These are phyloP conservation scores for Neonectria ditissima DNA, from an alignment of 2,329 filamentous ascomycete species.

Conservation along the genomic window DNA sequence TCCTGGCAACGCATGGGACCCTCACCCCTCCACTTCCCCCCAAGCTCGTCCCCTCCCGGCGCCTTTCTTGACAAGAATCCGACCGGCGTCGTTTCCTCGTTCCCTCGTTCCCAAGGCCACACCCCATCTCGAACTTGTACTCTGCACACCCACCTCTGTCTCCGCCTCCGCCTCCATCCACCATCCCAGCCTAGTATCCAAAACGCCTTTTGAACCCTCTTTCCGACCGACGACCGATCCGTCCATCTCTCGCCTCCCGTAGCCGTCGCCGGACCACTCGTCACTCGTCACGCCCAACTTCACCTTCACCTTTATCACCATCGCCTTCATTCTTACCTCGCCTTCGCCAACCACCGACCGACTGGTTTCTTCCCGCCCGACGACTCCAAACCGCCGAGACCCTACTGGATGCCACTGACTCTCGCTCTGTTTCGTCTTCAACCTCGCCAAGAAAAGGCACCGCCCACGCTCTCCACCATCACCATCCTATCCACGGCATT, in stretches of 20 bases:
- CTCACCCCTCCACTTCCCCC: not conserved
- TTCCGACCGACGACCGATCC: conserved; percentile 2
- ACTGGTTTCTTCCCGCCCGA: not conserved
- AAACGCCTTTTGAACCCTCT: conserved; percentile 4
- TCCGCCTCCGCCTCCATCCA: conserved; percentile 1
- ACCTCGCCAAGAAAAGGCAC: not conserved
- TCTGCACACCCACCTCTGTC: conserved; percentile 1
- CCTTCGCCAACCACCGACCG: not conserved
- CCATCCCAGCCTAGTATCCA: not conserved
- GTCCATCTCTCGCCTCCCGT: not conserved
- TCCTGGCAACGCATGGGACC: not conserved
- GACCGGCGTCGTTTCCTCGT: conserved; percentile 1
- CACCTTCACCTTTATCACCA: not conserved
- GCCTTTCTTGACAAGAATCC: not conserved
- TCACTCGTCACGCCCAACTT: not conserved
- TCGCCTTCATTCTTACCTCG: not conserved
- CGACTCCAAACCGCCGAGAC: not conserved
- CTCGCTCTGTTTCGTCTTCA: no score
- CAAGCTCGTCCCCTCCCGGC: not conserved
- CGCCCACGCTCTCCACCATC: not conserved
- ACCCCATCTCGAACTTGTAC: not conserved
- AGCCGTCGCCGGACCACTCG: not conserved
- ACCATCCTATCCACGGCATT: not conserved
- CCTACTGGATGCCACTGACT: not conserved
- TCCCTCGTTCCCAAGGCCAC: conserved; percentile 1